Evolutionary conservation across 2,329 filamentous ascomycete genomes (phyloP).

Genomic region (Fusarium nygamai): DNA sequence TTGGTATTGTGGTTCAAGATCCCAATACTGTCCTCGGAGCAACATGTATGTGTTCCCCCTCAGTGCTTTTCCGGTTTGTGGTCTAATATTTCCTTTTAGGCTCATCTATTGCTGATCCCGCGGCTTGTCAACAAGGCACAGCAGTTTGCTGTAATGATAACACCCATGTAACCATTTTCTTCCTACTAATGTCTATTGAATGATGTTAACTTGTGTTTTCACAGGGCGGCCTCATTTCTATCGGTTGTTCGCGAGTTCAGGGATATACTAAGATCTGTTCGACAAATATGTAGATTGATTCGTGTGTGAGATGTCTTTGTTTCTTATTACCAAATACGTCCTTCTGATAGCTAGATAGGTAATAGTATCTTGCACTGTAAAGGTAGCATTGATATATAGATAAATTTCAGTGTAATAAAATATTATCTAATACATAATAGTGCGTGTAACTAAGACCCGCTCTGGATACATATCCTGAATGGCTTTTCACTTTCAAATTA

Average conservation of each 20-base stretch:
- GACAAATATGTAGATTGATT: fast-evolving
- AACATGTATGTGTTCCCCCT: not conserved
- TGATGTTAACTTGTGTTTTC: not conserved
- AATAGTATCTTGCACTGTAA: fast-evolving
- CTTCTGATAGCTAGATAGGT: too few species aligned
- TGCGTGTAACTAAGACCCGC: fast-evolving
- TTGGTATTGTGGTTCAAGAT: not conserved
- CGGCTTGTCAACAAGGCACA: fast-evolving
- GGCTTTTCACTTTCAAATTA: fast-evolving
- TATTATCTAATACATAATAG: fast-evolving
- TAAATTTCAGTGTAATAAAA: fast-evolving
- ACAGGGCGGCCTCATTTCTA: not conserved
- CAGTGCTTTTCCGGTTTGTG: fast-evolving
- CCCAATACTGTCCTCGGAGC: not conserved
- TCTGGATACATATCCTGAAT: not conserved
- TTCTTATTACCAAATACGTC: not conserved
- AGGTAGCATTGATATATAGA: fast-evolving
- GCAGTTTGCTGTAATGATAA: not conserved
- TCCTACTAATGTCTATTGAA: too few species aligned
- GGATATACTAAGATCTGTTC: not conserved
- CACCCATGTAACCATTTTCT: not conserved
- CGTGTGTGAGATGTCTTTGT: fast-evolving
- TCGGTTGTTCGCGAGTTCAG: not conserved
- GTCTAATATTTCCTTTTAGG: not conserved
- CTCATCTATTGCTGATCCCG: not conserved